phyloP scores from a whole-genome alignment of 495 filamentous ascomycete genomes.

The Aspergillus leporis region DNA sequence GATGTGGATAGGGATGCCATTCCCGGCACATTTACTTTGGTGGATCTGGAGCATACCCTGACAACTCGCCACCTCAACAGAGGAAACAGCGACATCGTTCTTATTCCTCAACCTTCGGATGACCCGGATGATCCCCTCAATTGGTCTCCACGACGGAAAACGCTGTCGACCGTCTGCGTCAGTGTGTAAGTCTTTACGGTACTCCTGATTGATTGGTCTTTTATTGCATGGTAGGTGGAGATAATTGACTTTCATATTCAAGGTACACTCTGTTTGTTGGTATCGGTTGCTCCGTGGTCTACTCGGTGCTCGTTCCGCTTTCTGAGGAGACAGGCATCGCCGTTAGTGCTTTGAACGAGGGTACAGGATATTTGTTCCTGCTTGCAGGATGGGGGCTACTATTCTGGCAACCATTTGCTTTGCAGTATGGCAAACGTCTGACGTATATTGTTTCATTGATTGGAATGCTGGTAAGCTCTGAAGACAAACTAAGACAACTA shows the following conservation, averaged over 20 bases:
- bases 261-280: constrained; percentile 63
- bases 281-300: constrained; percentile 60
- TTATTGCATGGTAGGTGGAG: background rate
- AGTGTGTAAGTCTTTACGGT: constrained; percentile 34
- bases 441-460: constrained; percentile 60
- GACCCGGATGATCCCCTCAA: constrained; percentile 65
- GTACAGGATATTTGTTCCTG: constrained; percentile 66
- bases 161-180: constrained; percentile 50
- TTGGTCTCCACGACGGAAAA: constrained; percentile 58
- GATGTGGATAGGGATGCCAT: constrained; percentile 43
- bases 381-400: constrained; percentile 63
- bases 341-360: constrained; percentile 54
- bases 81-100: constrained; percentile 52
- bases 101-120: constrained; percentile 57
- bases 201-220: background rate
- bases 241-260: background rate
- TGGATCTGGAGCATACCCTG: constrained; percentile 53
- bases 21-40: constrained; percentile 56
- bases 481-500: background rate
- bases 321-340: constrained; percentile 56
- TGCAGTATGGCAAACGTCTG: constrained; percentile 67
- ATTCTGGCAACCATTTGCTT: constrained; percentile 68
- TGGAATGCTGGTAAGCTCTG: constrained; percentile 46
- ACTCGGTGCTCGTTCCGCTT: constrained; percentile 60
- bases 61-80: constrained; percentile 40